Conservation (phyloP, 139 green algal genomes). For the Haematococcus lacustris region DNA sequence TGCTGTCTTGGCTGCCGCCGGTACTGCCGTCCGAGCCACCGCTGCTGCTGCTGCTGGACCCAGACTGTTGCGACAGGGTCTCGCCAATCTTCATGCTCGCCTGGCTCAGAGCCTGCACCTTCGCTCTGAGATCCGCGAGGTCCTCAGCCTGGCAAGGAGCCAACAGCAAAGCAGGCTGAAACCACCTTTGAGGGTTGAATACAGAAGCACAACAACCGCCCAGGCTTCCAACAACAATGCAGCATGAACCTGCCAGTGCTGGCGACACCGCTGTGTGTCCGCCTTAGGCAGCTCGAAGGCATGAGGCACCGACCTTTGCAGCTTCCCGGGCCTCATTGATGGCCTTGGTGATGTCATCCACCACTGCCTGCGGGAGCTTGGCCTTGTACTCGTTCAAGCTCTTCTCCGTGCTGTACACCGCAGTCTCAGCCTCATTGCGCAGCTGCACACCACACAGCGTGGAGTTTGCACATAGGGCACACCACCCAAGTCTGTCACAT, state of each 20-base stretch:
- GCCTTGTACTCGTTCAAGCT: constrained; percentile 89
- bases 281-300: too few species aligned
- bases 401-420: constrained; percentile 86
- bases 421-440: constrained; percentile 86
- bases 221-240: too few species aligned
- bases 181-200: background rate
- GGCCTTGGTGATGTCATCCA: constrained; percentile 80
- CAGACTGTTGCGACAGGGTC: constrained; percentile 44
- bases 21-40: background rate
- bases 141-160: constrained; percentile 54
- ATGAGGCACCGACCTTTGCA: constrained; percentile 31
- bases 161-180: background rate
- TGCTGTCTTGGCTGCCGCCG: background rate
- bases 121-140: constrained; percentile 52
- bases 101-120: constrained; percentile 73
- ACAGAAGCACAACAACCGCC: background rate
- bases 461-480: background rate
- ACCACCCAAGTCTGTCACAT: too few species aligned
- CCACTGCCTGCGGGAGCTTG: constrained; percentile 65
- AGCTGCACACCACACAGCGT: constrained; percentile 14
- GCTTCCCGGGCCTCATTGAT: constrained; percentile 62
- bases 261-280: too few species aligned
- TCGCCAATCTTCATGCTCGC: constrained; percentile 97
- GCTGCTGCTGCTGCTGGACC: constrained; percentile 1
- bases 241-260: too few species aligned